Conservation (phyloP, 257 asterid species). For the Nicotiana tomentosiformis region DNA sequence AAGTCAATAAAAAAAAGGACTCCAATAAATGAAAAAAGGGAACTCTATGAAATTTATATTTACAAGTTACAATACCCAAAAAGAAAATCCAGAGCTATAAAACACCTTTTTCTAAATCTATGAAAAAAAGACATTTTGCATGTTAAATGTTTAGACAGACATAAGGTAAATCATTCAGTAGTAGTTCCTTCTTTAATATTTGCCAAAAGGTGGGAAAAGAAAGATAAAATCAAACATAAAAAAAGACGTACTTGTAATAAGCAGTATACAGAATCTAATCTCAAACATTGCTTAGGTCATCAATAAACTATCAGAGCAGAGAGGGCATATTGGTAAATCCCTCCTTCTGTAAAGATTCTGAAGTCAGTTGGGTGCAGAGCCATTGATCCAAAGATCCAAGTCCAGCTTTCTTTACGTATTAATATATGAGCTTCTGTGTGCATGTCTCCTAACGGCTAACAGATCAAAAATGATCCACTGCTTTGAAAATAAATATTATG, state of each 20-base stretch:
- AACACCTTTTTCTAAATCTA: not conserved
- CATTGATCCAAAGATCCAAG: not conserved
- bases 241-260: not conserved
- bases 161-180: not conserved
- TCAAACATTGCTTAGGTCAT: not conserved
- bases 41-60: not conserved
- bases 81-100: not conserved
- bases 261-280: not conserved
- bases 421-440: not conserved
- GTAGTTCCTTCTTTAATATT: not conserved
- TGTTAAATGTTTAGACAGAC: not conserved
- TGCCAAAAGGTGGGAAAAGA: not conserved
- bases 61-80: not conserved
- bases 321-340: not conserved
- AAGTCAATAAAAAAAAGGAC: no score
- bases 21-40: not conserved
- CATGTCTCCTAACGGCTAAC: not conserved
- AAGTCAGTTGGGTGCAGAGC: not conserved
- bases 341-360: not conserved
- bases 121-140: not conserved
- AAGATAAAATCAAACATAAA: not conserved
- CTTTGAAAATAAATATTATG: not conserved
- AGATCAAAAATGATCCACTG: not conserved
- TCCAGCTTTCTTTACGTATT: not conserved
- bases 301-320: not conserved